These are phyloP conservation scores for Multifurca ochricompacta DNA, from an alignment of 768 basidiomycete genomes.

Conservation along the genomic window DNA sequence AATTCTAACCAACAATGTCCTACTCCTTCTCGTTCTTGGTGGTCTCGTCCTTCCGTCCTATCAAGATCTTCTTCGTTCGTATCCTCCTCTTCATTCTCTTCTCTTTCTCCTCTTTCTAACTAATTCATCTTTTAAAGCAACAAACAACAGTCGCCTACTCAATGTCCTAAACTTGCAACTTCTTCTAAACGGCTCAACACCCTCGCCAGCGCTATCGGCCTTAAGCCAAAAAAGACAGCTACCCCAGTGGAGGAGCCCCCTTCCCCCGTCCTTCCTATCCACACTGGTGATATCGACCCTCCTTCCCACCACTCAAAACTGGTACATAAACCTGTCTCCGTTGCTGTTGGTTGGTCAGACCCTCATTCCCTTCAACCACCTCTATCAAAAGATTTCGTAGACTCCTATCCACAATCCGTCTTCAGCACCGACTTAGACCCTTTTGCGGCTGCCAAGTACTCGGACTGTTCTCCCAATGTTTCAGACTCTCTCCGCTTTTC, in stretches of 20 bases:
- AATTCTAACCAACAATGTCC: too few relatives aligned
- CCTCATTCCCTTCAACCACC: conserved; percentile 50
- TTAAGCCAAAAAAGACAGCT: conserved; percentile 54
- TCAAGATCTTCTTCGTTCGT: conserved; percentile 21
- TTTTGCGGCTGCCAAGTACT: conserved; percentile 45
- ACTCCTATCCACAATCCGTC: conserved; percentile 39
- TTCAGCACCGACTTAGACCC: conserved; percentile 59
- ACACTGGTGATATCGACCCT: conserved; percentile 18
- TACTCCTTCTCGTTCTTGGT: conserved; percentile 27
- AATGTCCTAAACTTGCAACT: background rate
- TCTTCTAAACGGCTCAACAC: conserved; percentile 42
- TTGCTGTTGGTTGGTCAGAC: conserved; percentile 48
- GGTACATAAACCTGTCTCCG: conserved; percentile 49
- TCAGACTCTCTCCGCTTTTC: conserved; percentile 43
- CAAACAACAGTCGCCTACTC: background rate
- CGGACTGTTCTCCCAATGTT: conserved; percentile 32
- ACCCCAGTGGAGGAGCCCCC: conserved; percentile 48
- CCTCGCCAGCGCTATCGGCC: conserved; percentile 52
- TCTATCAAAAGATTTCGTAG: conserved; percentile 30
- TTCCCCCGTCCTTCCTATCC: conserved; percentile 21
- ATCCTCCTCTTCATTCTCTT: conserved; percentile 6
- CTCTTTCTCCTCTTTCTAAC: background rate
- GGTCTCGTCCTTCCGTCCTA: conserved; percentile 29
- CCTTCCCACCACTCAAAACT: conserved; percentile 27
- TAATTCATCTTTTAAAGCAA: background rate